Percentiles rank a stretch among this genome's conserved stretches.
These are phyloP conservation scores for Geranium brycei DNA, from an alignment of 345 rosid genomes.

Conservation along the genomic window DNA sequence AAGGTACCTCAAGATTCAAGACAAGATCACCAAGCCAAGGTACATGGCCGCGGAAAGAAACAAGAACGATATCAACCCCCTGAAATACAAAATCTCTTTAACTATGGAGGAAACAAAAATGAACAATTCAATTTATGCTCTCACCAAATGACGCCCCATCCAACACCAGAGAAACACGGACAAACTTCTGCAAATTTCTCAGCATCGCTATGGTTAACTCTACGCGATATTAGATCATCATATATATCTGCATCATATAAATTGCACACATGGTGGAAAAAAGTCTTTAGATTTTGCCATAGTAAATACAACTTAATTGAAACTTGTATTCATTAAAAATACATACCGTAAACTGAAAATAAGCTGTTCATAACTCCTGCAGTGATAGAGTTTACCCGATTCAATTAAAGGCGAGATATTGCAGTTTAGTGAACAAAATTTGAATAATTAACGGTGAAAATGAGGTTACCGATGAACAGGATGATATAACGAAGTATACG, in stretches of 20 bases:
- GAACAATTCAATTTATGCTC: constrained; percentile 11
- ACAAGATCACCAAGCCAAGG: constrained; percentile 51
- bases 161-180: constrained; percentile 51
- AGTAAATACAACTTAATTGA: not conserved
- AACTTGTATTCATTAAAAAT: not conserved
- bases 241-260: constrained; percentile 36
- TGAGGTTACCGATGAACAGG: constrained; percentile 43
- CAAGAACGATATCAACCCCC: constrained; percentile 48
- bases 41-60: constrained; percentile 48
- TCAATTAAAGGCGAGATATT: not conserved
- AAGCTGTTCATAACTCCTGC: constrained; percentile 70
- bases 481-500: constrained; percentile 41
- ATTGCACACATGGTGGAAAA: not conserved
- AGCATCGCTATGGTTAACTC: constrained; percentile 57
- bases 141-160: constrained; percentile 69
- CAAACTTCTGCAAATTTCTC: constrained; percentile 69
- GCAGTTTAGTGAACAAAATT: not conserved
- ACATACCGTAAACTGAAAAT: constrained; percentile 55
- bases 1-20: constrained; percentile 28
- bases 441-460: constrained; percentile 1
- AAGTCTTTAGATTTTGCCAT: not conserved
- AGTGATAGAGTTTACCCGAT: not conserved
- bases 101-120: constrained; percentile 8
- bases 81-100: constrained; percentile 12
- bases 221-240: constrained; percentile 62